Evolutionary conservation across 768 basidiomycete species (phyloP).

Genomic region (Pleurotus djamor): DNA sequence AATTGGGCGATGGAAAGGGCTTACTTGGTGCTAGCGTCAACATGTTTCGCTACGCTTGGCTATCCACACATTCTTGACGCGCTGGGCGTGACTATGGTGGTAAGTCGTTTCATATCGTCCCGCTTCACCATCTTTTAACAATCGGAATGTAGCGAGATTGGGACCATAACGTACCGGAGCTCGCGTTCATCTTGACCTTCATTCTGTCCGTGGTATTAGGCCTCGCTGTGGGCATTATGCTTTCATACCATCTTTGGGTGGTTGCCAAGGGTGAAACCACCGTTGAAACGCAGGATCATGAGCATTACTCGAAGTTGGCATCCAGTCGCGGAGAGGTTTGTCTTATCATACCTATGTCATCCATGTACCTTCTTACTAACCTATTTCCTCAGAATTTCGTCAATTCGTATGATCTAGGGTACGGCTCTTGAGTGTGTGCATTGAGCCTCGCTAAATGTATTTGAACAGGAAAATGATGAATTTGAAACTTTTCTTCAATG

Average conservation of each 20-base stretch:
- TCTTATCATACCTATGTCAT: slow-evolving; percentile 5
- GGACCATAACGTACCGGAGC: slow-evolving; percentile 62
- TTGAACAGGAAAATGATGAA: slow-evolving; percentile 54
- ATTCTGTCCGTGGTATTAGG: slow-evolving; percentile 75
- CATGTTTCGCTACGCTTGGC: slow-evolving; percentile 61
- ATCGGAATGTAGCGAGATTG: slow-evolving; percentile 35
- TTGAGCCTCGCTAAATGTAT: background rate
- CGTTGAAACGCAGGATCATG: slow-evolving; percentile 89
- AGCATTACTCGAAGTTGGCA: slow-evolving; percentile 71
- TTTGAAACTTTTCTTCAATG: slow-evolving; percentile 83
- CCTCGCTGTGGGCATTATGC: slow-evolving; percentile 72
- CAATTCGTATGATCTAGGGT: slow-evolving; percentile 93
- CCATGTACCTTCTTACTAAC: background rate
- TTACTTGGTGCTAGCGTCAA: slow-evolving; percentile 75
- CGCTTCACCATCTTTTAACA: background rate
- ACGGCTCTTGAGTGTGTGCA: slow-evolving; percentile 13
- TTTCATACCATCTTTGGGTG: slow-evolving; percentile 70
- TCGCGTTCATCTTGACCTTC: slow-evolving; percentile 72
- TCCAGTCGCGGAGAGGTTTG: slow-evolving; percentile 66
- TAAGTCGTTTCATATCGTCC: slow-evolving; percentile 18
- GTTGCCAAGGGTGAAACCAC: slow-evolving; percentile 78
- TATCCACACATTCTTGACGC: slow-evolving; percentile 58
- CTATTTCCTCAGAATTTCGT: slow-evolving; percentile 61
- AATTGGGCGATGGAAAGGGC: slow-evolving; percentile 39
- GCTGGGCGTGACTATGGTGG: slow-evolving; percentile 49